Percentiles rank a stretch among this genome's conserved stretches.
Conservation (phyloP, 1,284 basidiomycete species). For the Ceratobasidium sp. region DNA sequence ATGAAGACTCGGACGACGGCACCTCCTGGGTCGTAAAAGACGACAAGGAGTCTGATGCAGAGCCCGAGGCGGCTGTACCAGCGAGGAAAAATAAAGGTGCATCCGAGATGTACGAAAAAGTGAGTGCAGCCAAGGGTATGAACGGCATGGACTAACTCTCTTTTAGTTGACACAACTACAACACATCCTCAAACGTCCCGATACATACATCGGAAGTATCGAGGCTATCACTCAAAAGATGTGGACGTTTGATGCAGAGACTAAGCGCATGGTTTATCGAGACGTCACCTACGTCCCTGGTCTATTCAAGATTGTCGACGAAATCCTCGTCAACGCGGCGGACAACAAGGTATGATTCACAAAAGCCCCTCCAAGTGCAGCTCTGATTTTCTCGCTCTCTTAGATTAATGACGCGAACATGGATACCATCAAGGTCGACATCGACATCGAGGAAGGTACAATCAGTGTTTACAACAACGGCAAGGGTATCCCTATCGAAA, state of each 20-base stretch:
- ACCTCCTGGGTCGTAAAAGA: slow-evolving; percentile 51
- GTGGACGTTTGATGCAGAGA: slow-evolving; percentile 89
- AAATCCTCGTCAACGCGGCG: slow-evolving; percentile 98
- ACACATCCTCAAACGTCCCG: slow-evolving; percentile 95
- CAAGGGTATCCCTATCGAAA: slow-evolving; percentile 94
- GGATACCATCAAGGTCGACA: slow-evolving; percentile 88
- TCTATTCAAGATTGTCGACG: slow-evolving; percentile 99
- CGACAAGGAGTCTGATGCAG: slow-evolving; percentile 49
- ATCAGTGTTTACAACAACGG: slow-evolving; percentile 98
- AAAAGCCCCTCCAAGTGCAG: background rate
- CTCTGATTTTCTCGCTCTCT: background rate
- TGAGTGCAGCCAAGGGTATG: slow-evolving; percentile 49
- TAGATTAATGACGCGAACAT: slow-evolving; percentile 90
- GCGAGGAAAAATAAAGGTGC: slow-evolving; percentile 75
- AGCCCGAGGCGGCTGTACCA: slow-evolving; percentile 49
- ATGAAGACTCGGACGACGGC: slow-evolving; percentile 65
- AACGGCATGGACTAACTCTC: slow-evolving; percentile 36
- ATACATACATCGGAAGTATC: slow-evolving; percentile 97
- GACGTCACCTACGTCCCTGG: slow-evolving; percentile 95
- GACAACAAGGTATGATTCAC: slow-evolving; percentile 86
- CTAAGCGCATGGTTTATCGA: slow-evolving; percentile 77
- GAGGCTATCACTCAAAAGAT: slow-evolving; percentile 84
- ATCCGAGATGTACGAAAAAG: slow-evolving; percentile 93
- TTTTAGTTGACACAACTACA: slow-evolving; percentile 91
- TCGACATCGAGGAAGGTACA: slow-evolving; percentile 82